Base-by-base conservation (phyloP, 2,329 filamentous ascomycete genomes). In the Aschersonia sp. region DNA sequence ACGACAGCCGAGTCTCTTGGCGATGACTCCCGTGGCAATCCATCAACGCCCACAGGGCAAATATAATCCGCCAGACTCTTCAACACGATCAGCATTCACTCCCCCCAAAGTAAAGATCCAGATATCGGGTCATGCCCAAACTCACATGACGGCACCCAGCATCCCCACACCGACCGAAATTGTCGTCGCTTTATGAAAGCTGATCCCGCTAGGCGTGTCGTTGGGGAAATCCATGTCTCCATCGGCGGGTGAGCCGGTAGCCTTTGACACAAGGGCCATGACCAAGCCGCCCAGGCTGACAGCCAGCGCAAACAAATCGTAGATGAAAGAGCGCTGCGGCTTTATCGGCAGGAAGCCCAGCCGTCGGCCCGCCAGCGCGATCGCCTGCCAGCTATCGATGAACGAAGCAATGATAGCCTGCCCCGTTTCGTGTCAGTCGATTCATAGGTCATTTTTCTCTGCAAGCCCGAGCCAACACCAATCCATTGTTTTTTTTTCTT, bases 331-430 rank as follows among this genome's bases (percentile, higher is more conserved):
- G n/a, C 60, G 55, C 4, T 57, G 56, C 2, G 60, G 53, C 14
- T 56, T 50, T 30, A 62, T 48, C 31, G 57, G 52, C 12, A 53
- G 49, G 11, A 63, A 58, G 6, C 56, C 55, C 10, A 56, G 48
- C 6, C 56, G 49, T 6, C 54, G 50, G 30, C 63, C 58, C 5
- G 56, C 53, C 11, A 60, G 51, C 4, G 62, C 58, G 44, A 60
- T 47, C 42, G 60, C 56, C 41, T 65, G 61, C 62, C 63, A 65
- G 54, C 61, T 65, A 44, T 67, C 64, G 46, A 63, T 63, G 52
- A 67, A 57, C 48, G 65, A 54, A 30, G 64, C 58, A 12, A 63
- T 54, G 45, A 55, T 53, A 6, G 37, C 43, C 48, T 46, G 31
- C 31, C 22, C 22, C 22, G 22, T 22, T 22, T 22, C 22, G 22